Evolutionary conservation across 2,329 filamentous ascomycete species (phyloP), one percentile per base, ranked within the genome.

Genomic region (Ophidiomyces ophidiicola): DNA sequence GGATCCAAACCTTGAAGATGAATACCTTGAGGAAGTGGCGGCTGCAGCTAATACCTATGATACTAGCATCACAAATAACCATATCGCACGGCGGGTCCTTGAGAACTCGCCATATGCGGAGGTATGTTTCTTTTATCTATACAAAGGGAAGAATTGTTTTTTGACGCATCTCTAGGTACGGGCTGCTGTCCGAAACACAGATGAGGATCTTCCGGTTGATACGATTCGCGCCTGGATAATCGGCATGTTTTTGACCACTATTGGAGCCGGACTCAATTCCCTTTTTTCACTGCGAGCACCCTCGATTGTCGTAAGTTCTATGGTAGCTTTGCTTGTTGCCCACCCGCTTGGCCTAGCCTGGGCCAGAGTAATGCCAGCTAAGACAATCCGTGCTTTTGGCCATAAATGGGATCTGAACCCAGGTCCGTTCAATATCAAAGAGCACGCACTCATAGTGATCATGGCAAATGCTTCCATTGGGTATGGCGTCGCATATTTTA

Each of bases 61-160:
- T 31, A 32, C 25, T 17, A 30, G 31, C 23, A 15, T 35, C 5
- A 29, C 25, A 14, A 42, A 32, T 24, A 44, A 44, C 17, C 28
- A 26, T 6, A 71, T 76, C 49, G 68, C 71, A 48, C 70, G 72
- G 42, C 64, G 77, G 50, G 68, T 39, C 12, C 14, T 78, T 52
- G 74, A 80, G 42, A 75, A 80, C 54, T 80, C 76, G 33, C 76
- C 76, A 2, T 80, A 80, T 51, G 73, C 74, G 25, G 76, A 80
- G 60, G 76, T 80, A 55, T 48, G 63, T 52, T 39, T 32, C 17
- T 6, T 3, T 30, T 19, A 12, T 34, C 18, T 28, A n/a, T 3
- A n/a, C 14, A 25, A 6, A 19, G 5, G 15, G 11, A 20, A 10
- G 26, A 30, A 8, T 14, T 53, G 58, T 29, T 28, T 5, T 31